Evolutionary conservation across 495 filamentous ascomycete genomes (phyloP).

Genomic region (Xylaria intraflava): DNA sequence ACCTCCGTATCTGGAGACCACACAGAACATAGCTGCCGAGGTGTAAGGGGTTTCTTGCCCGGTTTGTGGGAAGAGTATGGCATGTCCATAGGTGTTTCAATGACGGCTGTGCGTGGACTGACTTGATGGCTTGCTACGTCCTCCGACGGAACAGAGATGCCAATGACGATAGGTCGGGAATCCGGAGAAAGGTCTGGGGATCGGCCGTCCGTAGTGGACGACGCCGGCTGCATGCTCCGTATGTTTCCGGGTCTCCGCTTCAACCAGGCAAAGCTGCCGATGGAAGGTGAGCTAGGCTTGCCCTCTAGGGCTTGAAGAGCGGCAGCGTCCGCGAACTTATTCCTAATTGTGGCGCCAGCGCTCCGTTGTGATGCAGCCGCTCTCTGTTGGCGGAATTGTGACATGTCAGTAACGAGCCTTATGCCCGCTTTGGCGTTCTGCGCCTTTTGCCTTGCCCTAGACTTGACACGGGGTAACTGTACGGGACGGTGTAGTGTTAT

Average conservation of each 20-base stretch:
- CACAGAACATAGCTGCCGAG: constrained; percentile 55
- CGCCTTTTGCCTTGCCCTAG: constrained; percentile 43
- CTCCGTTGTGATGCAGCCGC: constrained; percentile 15
- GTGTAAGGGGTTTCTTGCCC: constrained; percentile 46
- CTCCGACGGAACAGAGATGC: constrained; percentile 60
- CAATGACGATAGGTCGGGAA: constrained; percentile 72
- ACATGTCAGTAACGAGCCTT: constrained; percentile 58
- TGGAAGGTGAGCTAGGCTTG: constrained; percentile 30
- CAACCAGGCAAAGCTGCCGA: constrained; percentile 39
- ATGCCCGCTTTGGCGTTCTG: constrained; percentile 56
- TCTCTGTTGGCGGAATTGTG: constrained; percentile 26
- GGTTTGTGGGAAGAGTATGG: constrained; percentile 28
- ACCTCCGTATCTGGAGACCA: constrained; percentile 52
- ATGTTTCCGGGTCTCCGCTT: constrained; percentile 28
- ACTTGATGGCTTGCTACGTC: constrained; percentile 45
- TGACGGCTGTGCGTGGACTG: constrained; percentile 46
- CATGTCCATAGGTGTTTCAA: constrained; percentile 35
- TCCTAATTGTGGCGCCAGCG: constrained; percentile 21
- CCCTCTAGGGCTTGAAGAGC: constrained; percentile 47
- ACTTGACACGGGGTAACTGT: constrained; percentile 34
- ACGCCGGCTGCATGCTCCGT: constrained; percentile 19
- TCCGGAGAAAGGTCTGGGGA: constrained; percentile 63
- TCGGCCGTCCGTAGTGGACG: constrained; percentile 4
- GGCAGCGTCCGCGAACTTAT: constrained; percentile 43
- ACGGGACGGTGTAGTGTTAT: constrained; percentile 18